Conservation (phyloP, 129 eudicot genomes). For the Heracleum sosnowskyi region DNA sequence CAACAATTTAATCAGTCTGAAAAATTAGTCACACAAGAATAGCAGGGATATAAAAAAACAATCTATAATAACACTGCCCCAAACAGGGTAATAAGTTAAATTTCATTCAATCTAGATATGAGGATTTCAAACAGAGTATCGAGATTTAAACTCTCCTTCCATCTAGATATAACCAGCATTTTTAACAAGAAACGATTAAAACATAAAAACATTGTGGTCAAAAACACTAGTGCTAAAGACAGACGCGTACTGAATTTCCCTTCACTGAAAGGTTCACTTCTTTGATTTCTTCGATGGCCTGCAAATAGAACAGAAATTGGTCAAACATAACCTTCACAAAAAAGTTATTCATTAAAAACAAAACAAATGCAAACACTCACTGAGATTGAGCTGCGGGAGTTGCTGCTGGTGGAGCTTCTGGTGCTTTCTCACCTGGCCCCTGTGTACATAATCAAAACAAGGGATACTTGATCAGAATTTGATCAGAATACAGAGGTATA, state of each 20-base stretch:
- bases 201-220: constrained; percentile 17
- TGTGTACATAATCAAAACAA: constrained; percentile 9
- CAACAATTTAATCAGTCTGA: neutral
- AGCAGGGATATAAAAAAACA: neutral
- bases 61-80: neutral
- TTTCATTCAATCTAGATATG: neutral
- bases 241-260: neutral
- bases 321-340: neutral
- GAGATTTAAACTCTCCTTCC: neutral
- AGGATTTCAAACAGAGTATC: constrained; percentile 1
- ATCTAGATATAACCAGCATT: neutral
- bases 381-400: constrained; percentile 35
- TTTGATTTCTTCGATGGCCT: constrained; percentile 66
- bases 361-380: constrained; percentile 22
- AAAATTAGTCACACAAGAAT: neutral
- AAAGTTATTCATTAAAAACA: neutral
- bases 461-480: neutral
- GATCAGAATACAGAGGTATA: neutral
- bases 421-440: constrained; percentile 50
- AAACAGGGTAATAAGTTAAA: neutral
- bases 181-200: neutral
- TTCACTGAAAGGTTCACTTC: constrained; percentile 47
- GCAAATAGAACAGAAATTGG: neutral
- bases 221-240: constrained; percentile 27
- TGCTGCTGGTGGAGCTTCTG: constrained; percentile 33